Evolutionary conservation across 345 rosid species (phyloP), one percentile per base, ranked within the genome.

Genomic region (Trapa incisa): DNA sequence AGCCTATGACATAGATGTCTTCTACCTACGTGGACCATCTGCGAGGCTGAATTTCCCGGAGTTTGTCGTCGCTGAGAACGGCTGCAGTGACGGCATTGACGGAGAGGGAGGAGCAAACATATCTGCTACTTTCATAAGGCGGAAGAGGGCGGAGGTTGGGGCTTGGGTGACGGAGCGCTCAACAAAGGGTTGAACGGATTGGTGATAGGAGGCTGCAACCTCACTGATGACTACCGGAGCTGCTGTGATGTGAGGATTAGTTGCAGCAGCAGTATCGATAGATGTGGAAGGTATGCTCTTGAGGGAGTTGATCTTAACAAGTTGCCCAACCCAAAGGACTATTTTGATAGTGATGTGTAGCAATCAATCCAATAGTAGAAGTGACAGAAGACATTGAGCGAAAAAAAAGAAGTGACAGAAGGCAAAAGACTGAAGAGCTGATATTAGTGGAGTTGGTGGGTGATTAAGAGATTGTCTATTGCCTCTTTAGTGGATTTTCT

Each of bases 41-140:
- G 99, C 97, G 32, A 84, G 96, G 82, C 78, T 95, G 8, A 95
- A 95, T 73, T 95, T 95, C 72, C 99, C 99, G 1, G 99, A 89
- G 72, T 76, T 82, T 73, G 71, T 87, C 60, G 78, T 77, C 35
- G 89, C 82, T 22, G 96, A 86, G 9, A 71, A 71, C 16, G 73
- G 76, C n/a, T 67, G 74, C 47, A 70, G 75, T n/a, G n/a, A n/a
- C 13, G 77, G 14, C 61, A 64, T 54, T 0, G 42, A 54, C 0
- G 72, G n/a, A n/a, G n/a, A n/a, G n/a, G n/a, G 69, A 12, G 86
- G 60, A 54, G 70, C 79, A 1, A 97, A 89, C 72, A 72, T 91
- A 85, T 84, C 99, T 37, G 93, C 97, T 39, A 96, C 96, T 13
- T 76, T 77, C 41, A 95, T 95, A 22, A 76, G 97, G 82, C 85